phyloP scores from a whole-genome alignment of 345 rosid species.

The Kernera saxatilis region DNA sequence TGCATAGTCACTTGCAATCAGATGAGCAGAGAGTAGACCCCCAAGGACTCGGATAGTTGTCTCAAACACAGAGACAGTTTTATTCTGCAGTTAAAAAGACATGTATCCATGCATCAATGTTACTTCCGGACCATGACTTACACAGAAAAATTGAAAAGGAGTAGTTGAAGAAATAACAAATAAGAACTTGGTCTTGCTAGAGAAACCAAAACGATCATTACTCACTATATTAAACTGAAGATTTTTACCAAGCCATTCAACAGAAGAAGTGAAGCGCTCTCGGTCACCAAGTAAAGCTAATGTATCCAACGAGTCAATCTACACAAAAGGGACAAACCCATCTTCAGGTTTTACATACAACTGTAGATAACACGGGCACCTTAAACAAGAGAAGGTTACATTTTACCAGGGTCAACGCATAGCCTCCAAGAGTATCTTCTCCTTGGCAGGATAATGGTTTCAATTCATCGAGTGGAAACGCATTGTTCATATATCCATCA shows the following conservation, averaged over 20 bases:
- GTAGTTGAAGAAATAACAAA: background rate
- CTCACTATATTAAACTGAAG: conserved; percentile 99
- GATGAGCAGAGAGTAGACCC: conserved; percentile 97
- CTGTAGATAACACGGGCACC: background rate
- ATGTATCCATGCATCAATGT: background rate
- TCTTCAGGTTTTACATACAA: conserved; percentile 12
- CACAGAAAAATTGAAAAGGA: background rate
- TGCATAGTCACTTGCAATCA: conserved; percentile 93
- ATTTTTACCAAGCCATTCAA: conserved; percentile 96
- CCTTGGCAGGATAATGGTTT: conserved; percentile 86
- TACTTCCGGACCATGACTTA: background rate
- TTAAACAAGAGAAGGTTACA: background rate
- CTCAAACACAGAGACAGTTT: conserved; percentile 94
- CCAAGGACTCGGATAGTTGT: conserved; percentile 90
- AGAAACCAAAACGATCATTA: conserved; percentile 32
- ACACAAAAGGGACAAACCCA: conserved; percentile 14
- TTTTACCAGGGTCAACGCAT: conserved; percentile 86
- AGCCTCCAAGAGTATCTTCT: conserved; percentile 92
- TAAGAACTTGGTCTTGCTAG: background rate
- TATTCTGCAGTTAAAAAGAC: conserved; percentile 54
- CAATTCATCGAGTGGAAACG: conserved; percentile 91
- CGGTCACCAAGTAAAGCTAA: conserved; percentile 85
- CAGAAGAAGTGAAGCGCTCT: conserved; percentile 67
- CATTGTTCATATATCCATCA: conserved; percentile 92
- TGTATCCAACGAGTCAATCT: conserved; percentile 94